These are phyloP conservation scores for Dillenia suffruticosa DNA, from an alignment of 164 flowering plant genomes.

Conservation along the genomic window DNA sequence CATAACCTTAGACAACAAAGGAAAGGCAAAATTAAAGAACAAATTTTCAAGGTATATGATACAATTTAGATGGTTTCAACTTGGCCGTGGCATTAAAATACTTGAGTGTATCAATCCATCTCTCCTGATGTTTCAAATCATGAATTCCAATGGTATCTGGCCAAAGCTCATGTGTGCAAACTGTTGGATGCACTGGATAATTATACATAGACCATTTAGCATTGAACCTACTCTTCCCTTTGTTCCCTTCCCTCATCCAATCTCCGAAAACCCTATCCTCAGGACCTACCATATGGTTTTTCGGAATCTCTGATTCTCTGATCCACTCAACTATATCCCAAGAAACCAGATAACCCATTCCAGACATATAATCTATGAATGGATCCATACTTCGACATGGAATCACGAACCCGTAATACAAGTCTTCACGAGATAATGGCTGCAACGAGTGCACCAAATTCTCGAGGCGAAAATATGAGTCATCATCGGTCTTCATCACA, in stretches of 20 bases:
- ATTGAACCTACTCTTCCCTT: slow-evolving; percentile 12
- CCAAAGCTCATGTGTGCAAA: slow-evolving; percentile 18
- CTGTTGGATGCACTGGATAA: slow-evolving; percentile 9
- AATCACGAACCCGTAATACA: slow-evolving; percentile 14
- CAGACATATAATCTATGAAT: slow-evolving; percentile 5
- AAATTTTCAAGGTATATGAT: slow-evolving; percentile 4
- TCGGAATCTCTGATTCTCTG: slow-evolving; percentile 1
- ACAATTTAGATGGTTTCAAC: slow-evolving; percentile 10
- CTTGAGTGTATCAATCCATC: slow-evolving; percentile 16
- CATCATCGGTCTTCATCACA: slow-evolving; percentile 20
- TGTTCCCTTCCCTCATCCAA: slow-evolving; percentile 5
- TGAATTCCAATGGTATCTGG: slow-evolving; percentile 23
- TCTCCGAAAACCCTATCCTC: slow-evolving; percentile 9
- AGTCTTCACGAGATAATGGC: slow-evolving; percentile 8
- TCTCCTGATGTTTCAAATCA: slow-evolving; percentile 15
- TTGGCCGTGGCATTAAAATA: slow-evolving; percentile 21
- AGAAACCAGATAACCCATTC: slow-evolving; percentile 15
- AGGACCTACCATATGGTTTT: slow-evolving; percentile 5
- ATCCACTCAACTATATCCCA: slow-evolving; percentile 18
- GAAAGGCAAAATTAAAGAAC: too few species aligned
- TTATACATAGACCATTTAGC: slow-evolving; percentile 19
- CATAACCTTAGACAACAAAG: too few species aligned
- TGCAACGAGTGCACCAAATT: slow-evolving; percentile 6
- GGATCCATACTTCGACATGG: slow-evolving; percentile 12
- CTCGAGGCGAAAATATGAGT: slow-evolving; percentile 6